Evolutionary conservation across 305 asterid genomes (phyloP).

Genomic region (Fraxinus floribunda): DNA sequence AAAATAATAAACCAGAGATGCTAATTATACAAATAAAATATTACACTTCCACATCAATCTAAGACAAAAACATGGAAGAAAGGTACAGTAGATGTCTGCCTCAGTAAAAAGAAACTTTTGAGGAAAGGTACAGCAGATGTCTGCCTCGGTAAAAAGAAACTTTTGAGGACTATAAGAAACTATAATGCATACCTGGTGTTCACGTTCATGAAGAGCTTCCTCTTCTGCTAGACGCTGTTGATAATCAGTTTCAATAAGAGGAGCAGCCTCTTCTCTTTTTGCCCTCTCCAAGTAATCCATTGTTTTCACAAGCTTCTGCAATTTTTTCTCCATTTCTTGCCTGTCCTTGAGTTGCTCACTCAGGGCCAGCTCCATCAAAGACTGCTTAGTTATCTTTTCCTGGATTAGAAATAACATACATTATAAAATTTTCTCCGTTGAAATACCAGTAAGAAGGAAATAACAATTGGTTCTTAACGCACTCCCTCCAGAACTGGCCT

Average conservation of each 20-base stretch:
- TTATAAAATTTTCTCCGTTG: neutral
- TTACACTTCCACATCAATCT: neutral
- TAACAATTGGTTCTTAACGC: slow-evolving; percentile 27
- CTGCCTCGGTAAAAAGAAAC: too few species aligned
- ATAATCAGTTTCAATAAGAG: slow-evolving; percentile 75
- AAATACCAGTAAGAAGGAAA: neutral
- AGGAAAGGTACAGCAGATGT: too few species aligned
- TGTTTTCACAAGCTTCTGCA: slow-evolving; percentile 70
- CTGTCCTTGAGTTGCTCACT: slow-evolving; percentile 82
- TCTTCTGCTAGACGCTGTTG: slow-evolving; percentile 67
- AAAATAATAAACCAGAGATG: slow-evolving; percentile 11
- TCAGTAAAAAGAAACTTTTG: neutral
- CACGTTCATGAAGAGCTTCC: slow-evolving; percentile 61
- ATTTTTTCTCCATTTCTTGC: slow-evolving; percentile 87
- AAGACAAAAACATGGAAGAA: neutral
- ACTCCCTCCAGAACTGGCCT: slow-evolving; percentile 75
- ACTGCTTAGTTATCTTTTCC: slow-evolving; percentile 75
- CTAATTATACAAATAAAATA: neutral
- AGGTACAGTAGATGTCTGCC: neutral
- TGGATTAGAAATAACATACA: slow-evolving; percentile 25
- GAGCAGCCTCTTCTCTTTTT: slow-evolving; percentile 75
- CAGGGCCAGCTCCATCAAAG: slow-evolving; percentile 63
- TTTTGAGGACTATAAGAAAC: slow-evolving; percentile 8
- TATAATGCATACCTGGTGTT: slow-evolving; percentile 60
- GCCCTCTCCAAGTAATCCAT: slow-evolving; percentile 95